phyloP scores from a whole-genome alignment of 1,139 yeast genomes.

The Protomyces macrosporus region DNA sequence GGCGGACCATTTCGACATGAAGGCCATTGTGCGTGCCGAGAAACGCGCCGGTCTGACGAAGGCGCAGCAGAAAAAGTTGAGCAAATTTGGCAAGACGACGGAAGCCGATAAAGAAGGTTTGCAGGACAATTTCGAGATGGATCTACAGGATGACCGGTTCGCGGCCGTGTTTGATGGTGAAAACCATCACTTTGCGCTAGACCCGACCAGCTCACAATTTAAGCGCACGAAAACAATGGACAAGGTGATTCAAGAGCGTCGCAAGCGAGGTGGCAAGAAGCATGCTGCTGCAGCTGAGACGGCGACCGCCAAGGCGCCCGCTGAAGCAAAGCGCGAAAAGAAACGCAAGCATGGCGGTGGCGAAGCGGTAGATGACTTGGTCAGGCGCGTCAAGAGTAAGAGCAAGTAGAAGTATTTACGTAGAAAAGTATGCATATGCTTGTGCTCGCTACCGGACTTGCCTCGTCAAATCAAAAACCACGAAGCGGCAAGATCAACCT shows the following conservation, averaged over 20 bases:
- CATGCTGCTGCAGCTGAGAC: not conserved
- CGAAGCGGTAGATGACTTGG: conserved; percentile 1
- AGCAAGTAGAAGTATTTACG: not conserved
- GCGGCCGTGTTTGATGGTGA: conserved; percentile 63
- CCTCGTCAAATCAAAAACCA: not conserved
- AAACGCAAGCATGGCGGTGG: conserved; percentile 7
- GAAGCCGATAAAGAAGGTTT: conserved; percentile 41
- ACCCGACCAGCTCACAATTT: conserved; percentile 71
- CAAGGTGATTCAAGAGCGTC: conserved; percentile 44
- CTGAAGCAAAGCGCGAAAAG: not conserved
- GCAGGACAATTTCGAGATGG: conserved; percentile 49
- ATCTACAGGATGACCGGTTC: conserved; percentile 82
- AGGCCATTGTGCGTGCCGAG: conserved; percentile 39
- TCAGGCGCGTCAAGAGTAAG: conserved; percentile 20
- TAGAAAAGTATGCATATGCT: not conserved
- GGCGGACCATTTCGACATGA: conserved; percentile 67
- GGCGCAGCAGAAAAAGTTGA: conserved; percentile 50
- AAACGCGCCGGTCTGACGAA: conserved; percentile 57
- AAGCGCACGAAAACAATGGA: conserved; percentile 85
- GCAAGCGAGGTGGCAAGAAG: conserved; percentile 26
- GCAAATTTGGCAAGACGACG: conserved; percentile 50
- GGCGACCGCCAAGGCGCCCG: not conserved
- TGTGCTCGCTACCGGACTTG: not conserved
- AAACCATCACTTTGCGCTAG: conserved; percentile 85
- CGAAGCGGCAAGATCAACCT: not conserved